Conservation (phyloP, 345 rosid genomes). For the Euphorbia tirucalli region DNA sequence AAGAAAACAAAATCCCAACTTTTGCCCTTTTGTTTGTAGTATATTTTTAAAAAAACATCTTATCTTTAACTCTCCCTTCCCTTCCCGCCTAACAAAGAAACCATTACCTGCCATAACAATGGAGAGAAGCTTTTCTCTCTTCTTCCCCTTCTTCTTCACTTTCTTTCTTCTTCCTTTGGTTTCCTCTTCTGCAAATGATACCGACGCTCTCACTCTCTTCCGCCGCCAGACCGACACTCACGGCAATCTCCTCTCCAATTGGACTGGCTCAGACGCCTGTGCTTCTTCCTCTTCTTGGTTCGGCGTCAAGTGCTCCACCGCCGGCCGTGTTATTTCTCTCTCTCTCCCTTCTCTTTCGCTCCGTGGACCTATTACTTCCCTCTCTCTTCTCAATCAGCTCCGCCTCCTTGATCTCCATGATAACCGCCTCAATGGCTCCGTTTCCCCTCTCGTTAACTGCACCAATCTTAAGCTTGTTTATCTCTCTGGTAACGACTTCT, state of each 20-base stretch:
- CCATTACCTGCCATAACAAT: slow-evolving; percentile 27
- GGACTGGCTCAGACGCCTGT: slow-evolving; percentile 77
- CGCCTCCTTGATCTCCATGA: slow-evolving; percentile 82
- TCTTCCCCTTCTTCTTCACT: not conserved
- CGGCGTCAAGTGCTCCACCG: slow-evolving; percentile 73
- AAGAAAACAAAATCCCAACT: no score
- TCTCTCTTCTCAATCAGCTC: slow-evolving; percentile 70
- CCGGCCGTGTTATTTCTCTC: slow-evolving; percentile 46
- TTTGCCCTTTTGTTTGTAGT: not conserved
- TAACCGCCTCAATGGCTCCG: slow-evolving; percentile 76
- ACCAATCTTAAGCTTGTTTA: slow-evolving; percentile 70
- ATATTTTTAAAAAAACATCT: slow-evolving; percentile 24
- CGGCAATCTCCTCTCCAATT: slow-evolving; percentile 71
- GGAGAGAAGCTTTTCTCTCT: slow-evolving; percentile 17
- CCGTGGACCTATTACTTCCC: slow-evolving; percentile 70
- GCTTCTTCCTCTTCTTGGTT: slow-evolving; percentile 46
- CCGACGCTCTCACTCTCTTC: slow-evolving; percentile 68
- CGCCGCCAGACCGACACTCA: slow-evolving; percentile 78
- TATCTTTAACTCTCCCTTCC: slow-evolving; percentile 12
- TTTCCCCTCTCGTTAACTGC: slow-evolving; percentile 59
- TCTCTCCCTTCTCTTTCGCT: slow-evolving; percentile 68
- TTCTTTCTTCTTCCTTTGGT: slow-evolving; percentile 8
- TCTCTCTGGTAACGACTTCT: slow-evolving; percentile 70
- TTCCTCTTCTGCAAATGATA: slow-evolving; percentile 50
- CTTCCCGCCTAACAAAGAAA: slow-evolving; percentile 45